Conservation (phyloP, 306 rosid species). For the Pueraria montana region DNA sequence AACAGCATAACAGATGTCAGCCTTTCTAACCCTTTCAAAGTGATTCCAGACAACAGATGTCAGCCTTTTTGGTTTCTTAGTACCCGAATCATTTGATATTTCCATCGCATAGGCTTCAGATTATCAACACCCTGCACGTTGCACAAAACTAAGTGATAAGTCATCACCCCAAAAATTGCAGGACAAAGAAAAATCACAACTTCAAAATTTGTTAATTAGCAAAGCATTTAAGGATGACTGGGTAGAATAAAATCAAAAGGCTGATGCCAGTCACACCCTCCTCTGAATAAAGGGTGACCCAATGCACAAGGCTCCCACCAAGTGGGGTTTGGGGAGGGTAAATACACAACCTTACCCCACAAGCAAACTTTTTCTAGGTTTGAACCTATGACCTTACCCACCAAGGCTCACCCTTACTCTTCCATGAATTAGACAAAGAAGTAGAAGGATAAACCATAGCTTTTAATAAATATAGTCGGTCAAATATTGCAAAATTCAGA, state of each 20-base stretch:
- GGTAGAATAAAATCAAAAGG: not conserved
- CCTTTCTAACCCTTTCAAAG: constrained; percentile 94
- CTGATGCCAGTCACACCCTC: not conserved
- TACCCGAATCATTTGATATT: constrained; percentile 69
- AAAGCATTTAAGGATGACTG: not conserved
- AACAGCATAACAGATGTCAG: constrained; percentile 88
- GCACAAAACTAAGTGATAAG: constrained; percentile 25
- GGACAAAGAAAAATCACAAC: not conserved
- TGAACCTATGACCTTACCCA: not conserved
- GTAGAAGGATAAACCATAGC: not conserved
- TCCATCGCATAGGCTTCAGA: constrained; percentile 72
- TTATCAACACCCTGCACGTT: constrained; percentile 53
- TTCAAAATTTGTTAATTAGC: constrained; percentile 9
- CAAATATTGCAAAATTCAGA: not conserved
- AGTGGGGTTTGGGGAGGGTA: too few species aligned
- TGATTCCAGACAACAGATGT: constrained; percentile 99
- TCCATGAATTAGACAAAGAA: not conserved
- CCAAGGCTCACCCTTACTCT: not conserved
- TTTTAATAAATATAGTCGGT: constrained; percentile 16
- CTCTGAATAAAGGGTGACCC: too few species aligned
- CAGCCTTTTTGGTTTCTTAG: constrained; percentile 88
- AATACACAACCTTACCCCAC: not conserved
- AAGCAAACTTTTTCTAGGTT: constrained; percentile 13
- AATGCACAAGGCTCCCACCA: not conserved
- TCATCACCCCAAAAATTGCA: not conserved